These are phyloP conservation scores for Clonostachys chloroleuca DNA, from an alignment of 2,329 filamentous ascomycete genomes.

Conservation along the genomic window DNA sequence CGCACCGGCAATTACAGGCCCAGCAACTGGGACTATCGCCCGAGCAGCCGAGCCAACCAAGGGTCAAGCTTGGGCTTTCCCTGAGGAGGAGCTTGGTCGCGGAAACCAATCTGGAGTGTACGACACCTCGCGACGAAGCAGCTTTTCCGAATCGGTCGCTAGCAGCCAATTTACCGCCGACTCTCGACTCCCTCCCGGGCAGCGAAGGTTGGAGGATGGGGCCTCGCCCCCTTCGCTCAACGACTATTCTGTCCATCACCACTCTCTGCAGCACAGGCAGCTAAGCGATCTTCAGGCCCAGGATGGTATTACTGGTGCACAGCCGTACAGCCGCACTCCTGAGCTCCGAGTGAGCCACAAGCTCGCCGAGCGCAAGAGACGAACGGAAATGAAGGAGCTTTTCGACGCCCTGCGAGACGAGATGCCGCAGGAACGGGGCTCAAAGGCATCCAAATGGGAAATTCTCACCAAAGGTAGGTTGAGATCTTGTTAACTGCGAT, in stretches of 20 bases:
- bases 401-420: constrained; percentile 77
- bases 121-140: constrained; percentile 67
- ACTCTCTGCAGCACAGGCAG: constrained; percentile 71
- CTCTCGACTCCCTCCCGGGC: constrained; percentile 66
- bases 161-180: constrained; percentile 77
- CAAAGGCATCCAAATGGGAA: constrained; percentile 87
- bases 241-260: constrained; percentile 63
- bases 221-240: constrained; percentile 39
- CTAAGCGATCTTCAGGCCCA: constrained; percentile 62
- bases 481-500: background rate
- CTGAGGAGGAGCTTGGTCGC: constrained; percentile 59
- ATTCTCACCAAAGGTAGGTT: constrained; percentile 75
- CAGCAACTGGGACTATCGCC: constrained; percentile 58
- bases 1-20: constrained; percentile 74
- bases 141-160: constrained; percentile 71
- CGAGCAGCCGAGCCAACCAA: constrained; percentile 75
- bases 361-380: constrained; percentile 75
- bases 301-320: constrained; percentile 51
- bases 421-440: constrained; percentile 75
- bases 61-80: constrained; percentile 81
- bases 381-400: constrained; percentile 84
- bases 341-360: constrained; percentile 82
- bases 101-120: constrained; percentile 33
- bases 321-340: constrained; percentile 79
- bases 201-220: constrained; percentile 66